Conservation (phyloP, 345 rosid species). For the Eucalyptus coolabah region DNA sequence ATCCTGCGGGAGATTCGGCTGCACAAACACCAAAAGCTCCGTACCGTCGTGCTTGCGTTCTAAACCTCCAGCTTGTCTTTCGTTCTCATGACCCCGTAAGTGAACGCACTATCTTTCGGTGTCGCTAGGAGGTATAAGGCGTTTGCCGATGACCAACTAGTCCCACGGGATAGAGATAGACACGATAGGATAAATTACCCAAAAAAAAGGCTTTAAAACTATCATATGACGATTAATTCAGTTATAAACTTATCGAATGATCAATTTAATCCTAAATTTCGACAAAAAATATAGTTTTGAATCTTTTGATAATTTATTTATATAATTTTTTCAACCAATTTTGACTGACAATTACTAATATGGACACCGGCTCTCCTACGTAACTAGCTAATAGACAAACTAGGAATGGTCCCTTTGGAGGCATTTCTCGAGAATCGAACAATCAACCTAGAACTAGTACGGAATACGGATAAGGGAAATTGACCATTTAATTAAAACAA, state of each 20-base stretch:
- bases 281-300: not conserved
- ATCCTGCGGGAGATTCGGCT: not conserved
- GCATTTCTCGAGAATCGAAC: not conserved
- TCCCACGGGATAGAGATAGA: not conserved
- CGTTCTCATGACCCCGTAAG: not conserved
- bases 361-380: not conserved
- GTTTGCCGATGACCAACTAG: not conserved
- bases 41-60: not conserved
- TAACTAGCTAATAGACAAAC: not conserved
- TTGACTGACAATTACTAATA: rapidly evolving
- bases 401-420: not conserved
- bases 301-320: no score
- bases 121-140: not conserved
- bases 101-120: not conserved
- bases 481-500: not conserved
- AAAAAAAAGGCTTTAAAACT: no score
- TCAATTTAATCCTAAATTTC: not conserved
- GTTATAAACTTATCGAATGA: no score
- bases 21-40: not conserved
- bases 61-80: not conserved
- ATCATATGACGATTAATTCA: no score
- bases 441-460: not conserved
- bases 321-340: not conserved
- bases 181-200: not conserved
- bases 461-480: not conserved